Evolutionary conservation across 768 basidiomycete species (phyloP).

Genomic region (Trametes cingulata): DNA sequence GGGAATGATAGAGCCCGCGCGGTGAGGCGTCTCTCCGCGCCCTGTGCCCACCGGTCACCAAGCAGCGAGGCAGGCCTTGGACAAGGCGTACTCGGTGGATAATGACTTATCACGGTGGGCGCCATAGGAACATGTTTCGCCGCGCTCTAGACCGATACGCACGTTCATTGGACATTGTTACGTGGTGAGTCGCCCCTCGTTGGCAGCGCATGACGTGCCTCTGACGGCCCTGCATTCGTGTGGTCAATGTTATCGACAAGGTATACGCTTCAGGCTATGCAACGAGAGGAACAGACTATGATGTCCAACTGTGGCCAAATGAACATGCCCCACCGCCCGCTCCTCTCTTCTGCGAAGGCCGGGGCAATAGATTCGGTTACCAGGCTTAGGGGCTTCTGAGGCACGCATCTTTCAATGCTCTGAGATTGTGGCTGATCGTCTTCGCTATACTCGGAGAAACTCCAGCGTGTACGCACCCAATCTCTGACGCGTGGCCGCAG

Average conservation of each 20-base stretch:
- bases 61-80: slow-evolving; percentile 3
- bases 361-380: slow-evolving; percentile 4
- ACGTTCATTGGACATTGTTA: neutral
- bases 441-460: slow-evolving; percentile 9
- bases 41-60: slow-evolving; percentile 14
- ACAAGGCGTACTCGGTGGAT: neutral
- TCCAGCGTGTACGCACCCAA: slow-evolving; percentile 9
- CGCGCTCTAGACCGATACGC: slow-evolving; percentile 3
- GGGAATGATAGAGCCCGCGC: slow-evolving; percentile 8
- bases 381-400: slow-evolving; percentile 8
- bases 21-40: slow-evolving; percentile 14
- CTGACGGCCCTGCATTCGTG: neutral
- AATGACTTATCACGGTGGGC: neutral
- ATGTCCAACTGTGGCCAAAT: slow-evolving; percentile 10
- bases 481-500: slow-evolving; percentile 7
- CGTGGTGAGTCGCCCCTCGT: neutral
- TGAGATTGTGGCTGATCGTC: slow-evolving; percentile 18
- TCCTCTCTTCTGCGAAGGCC: neutral
- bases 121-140: neutral
- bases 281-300: slow-evolving; percentile 5
- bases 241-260: slow-evolving; percentile 6
- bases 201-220: neutral
- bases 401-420: neutral
- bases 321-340: neutral
- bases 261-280: slow-evolving; percentile 22